phyloP scores from a whole-genome alignment of 352 stramenopile species.

The Pythium apleroticum region DNA sequence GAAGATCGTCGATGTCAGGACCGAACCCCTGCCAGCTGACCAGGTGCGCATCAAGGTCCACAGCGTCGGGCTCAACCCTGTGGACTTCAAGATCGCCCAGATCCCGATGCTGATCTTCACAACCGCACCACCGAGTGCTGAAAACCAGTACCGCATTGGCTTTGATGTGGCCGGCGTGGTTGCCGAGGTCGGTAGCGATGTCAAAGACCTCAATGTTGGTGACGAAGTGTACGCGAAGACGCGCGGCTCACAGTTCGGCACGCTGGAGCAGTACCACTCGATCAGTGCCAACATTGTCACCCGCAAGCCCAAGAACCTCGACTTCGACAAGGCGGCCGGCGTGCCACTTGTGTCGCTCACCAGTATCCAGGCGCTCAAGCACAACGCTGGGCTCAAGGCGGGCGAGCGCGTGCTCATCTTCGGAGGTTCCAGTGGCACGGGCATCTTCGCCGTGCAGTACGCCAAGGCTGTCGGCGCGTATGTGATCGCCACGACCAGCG shows the following conservation, averaged over 20 bases:
- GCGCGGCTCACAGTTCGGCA: too few relatives aligned
- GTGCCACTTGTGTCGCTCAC: too few relatives aligned
- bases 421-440: slow-evolving; percentile 15
- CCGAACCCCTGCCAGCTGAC: slow-evolving; percentile 21
- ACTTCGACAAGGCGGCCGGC: too few relatives aligned
- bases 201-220: slow-evolving; percentile 26
- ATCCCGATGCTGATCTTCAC: too few relatives aligned
- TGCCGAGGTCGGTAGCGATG: slow-evolving; percentile 30
- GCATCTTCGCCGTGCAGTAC: slow-evolving; percentile 5
- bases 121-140: slow-evolving; percentile 9
- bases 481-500: slow-evolving; percentile 11
- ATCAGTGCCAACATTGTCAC: too few relatives aligned
- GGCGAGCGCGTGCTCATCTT: too few relatives aligned
- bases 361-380: too few relatives aligned
- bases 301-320: too few relatives aligned
- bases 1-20: slow-evolving; percentile 19
- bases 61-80: slow-evolving; percentile 33
- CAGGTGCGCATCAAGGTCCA: slow-evolving; percentile 35
- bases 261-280: too few relatives aligned
- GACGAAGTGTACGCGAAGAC: slow-evolving; percentile 3
- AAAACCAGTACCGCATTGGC: slow-evolving; percentile 38
- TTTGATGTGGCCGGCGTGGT: slow-evolving; percentile 40
- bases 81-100: slow-evolving; percentile 26
- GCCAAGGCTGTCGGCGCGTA: background rate
- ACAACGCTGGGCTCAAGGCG: too few relatives aligned